Evolutionary conservation across 805 yeast species (phyloP).

Genomic region (Pichia thaimueangensis): DNA sequence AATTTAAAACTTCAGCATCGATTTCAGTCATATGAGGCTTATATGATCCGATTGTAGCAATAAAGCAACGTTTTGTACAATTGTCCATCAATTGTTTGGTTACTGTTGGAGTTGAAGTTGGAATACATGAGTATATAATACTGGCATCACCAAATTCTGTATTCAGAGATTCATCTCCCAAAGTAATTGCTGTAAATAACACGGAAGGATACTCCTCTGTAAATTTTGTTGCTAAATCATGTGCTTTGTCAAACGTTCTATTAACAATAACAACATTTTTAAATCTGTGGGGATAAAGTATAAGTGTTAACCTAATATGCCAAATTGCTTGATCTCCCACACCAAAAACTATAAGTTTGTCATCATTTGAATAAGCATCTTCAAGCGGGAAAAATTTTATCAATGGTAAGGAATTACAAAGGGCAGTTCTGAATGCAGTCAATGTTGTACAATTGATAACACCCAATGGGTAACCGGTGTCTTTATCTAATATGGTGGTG

Average conservation of each 20-base stretch:
- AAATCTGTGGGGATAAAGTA: constrained; percentile 34
- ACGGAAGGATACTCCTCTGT: constrained; percentile 25
- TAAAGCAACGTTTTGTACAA: constrained; percentile 30
- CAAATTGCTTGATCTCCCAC: constrained; percentile 61
- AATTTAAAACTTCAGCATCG: constrained; percentile 37
- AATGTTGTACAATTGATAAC: constrained; percentile 50
- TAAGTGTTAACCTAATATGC: constrained; percentile 45
- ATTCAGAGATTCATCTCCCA: constrained; percentile 16
- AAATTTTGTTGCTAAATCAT: constrained; percentile 26
- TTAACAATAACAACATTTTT: constrained; percentile 39
- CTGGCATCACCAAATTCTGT: constrained; percentile 33
- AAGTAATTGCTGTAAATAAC: constrained; percentile 11
- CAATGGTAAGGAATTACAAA: constrained; percentile 46
- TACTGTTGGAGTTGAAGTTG: constrained; percentile 46
- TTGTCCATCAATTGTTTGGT: constrained; percentile 25
- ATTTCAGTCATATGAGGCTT: constrained; percentile 64
- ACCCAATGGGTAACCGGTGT: constrained; percentile 46
- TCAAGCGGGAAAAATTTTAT: constrained; percentile 29
- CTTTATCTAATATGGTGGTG: constrained; percentile 43
- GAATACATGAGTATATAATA: constrained; percentile 55
- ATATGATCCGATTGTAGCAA: constrained; percentile 60
- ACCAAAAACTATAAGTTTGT: constrained; percentile 41
- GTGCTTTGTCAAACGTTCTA: constrained; percentile 37
- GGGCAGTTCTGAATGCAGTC: constrained; percentile 64
- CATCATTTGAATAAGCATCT: constrained; percentile 14